Conservation (phyloP, 2,329 filamentous ascomycete species). For the Alternaria conjuncta region DNA sequence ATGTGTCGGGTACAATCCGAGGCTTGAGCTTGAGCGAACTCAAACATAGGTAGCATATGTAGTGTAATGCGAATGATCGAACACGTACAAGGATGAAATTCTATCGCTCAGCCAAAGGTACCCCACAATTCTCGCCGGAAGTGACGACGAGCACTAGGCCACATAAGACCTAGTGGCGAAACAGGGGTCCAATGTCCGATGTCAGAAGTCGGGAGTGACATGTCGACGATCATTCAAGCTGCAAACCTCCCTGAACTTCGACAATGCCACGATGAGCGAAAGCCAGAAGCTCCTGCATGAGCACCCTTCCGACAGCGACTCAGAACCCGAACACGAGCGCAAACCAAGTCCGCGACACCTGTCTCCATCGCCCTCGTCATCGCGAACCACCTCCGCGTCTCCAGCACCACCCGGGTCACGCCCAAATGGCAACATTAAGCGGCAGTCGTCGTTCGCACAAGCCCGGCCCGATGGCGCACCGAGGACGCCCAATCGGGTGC, state of each 20-base stretch:
- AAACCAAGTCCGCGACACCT: constrained; percentile 25
- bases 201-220: constrained; percentile 10
- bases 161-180: neutral
- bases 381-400: constrained; percentile 38
- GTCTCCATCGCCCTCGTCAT: constrained; percentile 37
- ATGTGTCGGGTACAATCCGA: neutral
- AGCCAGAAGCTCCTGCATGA: constrained; percentile 48
- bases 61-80: neutral
- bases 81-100: neutral
- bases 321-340: constrained; percentile 29
- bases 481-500: constrained; percentile 73
- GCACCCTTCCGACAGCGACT: constrained; percentile 40
- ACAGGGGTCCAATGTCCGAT: constrained; percentile 20
- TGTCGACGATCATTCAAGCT: neutral
- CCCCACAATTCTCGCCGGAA: constrained; percentile 1
- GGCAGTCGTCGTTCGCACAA: constrained; percentile 56
- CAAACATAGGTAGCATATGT: neutral
- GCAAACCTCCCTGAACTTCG: constrained; percentile 7
- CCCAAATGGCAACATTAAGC: constrained; percentile 37
- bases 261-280: constrained; percentile 50
- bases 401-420: constrained; percentile 34
- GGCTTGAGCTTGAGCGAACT: neutral
- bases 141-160: neutral
- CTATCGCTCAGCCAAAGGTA: neutral
- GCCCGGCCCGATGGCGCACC: constrained; percentile 59